These are phyloP conservation scores for Rhodotorula babjevae DNA, from an alignment of 768 basidiomycete genomes.

Conservation along the genomic window DNA sequence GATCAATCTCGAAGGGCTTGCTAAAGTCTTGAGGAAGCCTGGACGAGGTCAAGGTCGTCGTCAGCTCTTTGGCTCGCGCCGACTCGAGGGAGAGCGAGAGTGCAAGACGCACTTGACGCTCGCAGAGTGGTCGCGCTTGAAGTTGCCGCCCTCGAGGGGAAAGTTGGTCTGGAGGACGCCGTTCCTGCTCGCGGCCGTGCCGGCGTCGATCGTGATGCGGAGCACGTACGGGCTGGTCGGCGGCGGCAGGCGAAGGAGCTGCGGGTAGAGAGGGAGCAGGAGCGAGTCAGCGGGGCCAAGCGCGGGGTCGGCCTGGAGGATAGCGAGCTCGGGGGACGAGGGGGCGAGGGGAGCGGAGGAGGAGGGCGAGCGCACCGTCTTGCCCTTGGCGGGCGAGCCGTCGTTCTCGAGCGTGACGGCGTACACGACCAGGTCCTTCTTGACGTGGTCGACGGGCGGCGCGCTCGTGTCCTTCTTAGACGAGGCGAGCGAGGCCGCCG, in stretches of 20 bases:
- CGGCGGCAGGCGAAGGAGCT: constrained; percentile 96
- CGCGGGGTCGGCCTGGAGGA: not conserved
- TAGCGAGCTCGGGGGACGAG: not conserved
- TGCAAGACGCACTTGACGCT: constrained; percentile 63
- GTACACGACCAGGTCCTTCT: constrained; percentile 61
- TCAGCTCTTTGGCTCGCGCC: not conserved
- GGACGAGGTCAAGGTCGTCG: not conserved
- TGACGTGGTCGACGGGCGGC: not conserved
- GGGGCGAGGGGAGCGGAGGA: too few species aligned
- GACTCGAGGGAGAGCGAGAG: not conserved
- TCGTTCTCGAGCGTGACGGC: constrained; percentile 80
- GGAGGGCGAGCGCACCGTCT: constrained; percentile 59
- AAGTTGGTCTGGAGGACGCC: constrained; percentile 95
- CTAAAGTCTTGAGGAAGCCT: constrained; percentile 82
- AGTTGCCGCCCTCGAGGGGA: constrained; percentile 83
- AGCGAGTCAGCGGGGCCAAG: not conserved
- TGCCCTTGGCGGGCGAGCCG: constrained; percentile 80
- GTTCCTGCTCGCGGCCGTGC: constrained; percentile 81
- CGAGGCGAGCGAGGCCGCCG: not conserved
- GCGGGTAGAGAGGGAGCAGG: not conserved
- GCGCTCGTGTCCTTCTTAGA: not conserved
- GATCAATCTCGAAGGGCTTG: constrained; percentile 85
- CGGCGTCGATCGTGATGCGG: constrained; percentile 84
- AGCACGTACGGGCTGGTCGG: constrained; percentile 73
- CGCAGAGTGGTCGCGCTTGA: constrained; percentile 67